phyloP scores from a whole-genome alignment of 1,139 yeast genomes.

The Geotrichum carabidarum region DNA sequence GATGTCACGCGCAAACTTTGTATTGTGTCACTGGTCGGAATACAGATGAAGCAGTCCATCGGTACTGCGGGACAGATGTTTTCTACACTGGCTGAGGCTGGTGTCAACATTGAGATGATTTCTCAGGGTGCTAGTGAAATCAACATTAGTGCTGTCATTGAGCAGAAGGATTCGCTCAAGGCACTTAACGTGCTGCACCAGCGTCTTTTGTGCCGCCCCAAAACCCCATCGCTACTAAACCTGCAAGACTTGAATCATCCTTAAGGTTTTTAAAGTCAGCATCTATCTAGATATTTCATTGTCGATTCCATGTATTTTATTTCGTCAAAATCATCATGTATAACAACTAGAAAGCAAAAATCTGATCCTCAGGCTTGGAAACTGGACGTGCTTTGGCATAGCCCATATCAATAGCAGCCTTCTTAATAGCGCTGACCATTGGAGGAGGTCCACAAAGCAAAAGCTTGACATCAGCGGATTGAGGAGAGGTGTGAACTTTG shows the following conservation, averaged over 20 bases:
- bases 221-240: conserved; percentile 13
- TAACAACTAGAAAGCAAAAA: conserved; percentile 62
- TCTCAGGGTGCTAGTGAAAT: conserved; percentile 98
- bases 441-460: conserved; percentile 92
- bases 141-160: conserved; percentile 90
- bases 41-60: conserved; percentile 91
- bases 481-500: conserved; percentile 56
- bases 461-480: conserved; percentile 56
- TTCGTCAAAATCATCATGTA: background rate
- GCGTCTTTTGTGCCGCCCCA: conserved; percentile 45
- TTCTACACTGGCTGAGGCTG: conserved; percentile 86
- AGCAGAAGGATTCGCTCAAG: conserved; percentile 72
- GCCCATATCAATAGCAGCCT: conserved; percentile 67
- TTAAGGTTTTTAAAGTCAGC: background rate
- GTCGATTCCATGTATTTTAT: background rate
- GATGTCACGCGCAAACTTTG: conserved; percentile 85
- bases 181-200: conserved; percentile 86
- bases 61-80: conserved; percentile 98
- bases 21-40: conserved; percentile 89
- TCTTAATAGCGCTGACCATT: conserved; percentile 69
- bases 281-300: too few relatives aligned
- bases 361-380: conserved; percentile 83
- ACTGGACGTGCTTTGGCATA: conserved; percentile 81
- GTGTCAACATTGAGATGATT: conserved; percentile 93
- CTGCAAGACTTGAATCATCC: conserved; percentile 1